Evolutionary conservation across 352 stramenopile genomes (phyloP), one percentile per base, ranked within the genome.

Genomic region (Globisporangium middletonii): DNA sequence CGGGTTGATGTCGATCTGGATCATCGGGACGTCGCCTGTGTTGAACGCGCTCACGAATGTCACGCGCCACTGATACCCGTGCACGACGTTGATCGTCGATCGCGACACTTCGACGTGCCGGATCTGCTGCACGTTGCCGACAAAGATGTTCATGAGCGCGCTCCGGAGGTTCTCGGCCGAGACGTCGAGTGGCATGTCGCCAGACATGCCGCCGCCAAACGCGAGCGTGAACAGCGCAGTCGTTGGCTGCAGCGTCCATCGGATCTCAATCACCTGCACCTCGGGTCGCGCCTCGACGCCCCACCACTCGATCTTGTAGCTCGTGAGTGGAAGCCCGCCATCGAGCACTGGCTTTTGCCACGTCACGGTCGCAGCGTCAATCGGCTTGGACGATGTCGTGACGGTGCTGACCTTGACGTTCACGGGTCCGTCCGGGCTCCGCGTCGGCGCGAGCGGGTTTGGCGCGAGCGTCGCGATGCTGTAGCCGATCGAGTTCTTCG

Each of bases 291-390:
- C 47, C 8, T 67, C 65, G 5, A 60, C 65, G 16, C 77, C 75
- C 79, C 83, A 95, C 83, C 81, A 95, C 63, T 96, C 88, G 2
- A 96, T 67, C 45, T 75, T 77, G 64, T 94, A 95, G 49, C 81
- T 86, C 18, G 75, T 77, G n/a, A 96, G 50, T 0, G 72, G 45
- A 2, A 87, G 65, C 0, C 87, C 87, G 2, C 86, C 86, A 26
- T 74, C 77, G 4, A 73, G 49, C 8, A 75, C 56, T 3, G 86
- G 85, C 15, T 75, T 66, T 50, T 85, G 75, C 88, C 88, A 97
- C 15, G 67, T 71, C 37, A 96, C 79, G 2, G 77, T 89, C 11
- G 71, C 69, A 0, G 68, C 54, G 18, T 77, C 68, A 48, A 91
- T 94, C 0, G 82, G 82, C 8, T 57, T 68, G 12, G 64, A 11